Percentiles rank a stretch among this genome's conserved stretches.
These are phyloP conservation scores for Colletotrichum sp. DNA, from an alignment of 2,329 filamentous ascomycete genomes.

Conservation along the genomic window DNA sequence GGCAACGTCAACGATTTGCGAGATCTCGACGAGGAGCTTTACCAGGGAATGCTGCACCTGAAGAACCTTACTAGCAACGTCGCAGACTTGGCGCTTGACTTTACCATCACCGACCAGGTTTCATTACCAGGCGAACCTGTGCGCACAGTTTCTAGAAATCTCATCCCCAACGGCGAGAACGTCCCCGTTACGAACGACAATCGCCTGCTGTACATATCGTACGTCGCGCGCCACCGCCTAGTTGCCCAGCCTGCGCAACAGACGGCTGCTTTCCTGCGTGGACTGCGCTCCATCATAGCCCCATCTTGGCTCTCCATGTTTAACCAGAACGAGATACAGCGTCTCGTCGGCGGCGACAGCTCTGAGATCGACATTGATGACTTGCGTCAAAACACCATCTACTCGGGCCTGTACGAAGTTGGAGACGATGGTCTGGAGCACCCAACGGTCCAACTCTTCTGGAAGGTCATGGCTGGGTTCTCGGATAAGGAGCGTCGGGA, in stretches of 20 bases:
- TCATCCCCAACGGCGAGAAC: slow-evolving; percentile 79
- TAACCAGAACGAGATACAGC: slow-evolving; percentile 94
- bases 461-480: slow-evolving; percentile 83
- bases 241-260: slow-evolving; percentile 81
- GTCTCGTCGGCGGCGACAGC: slow-evolving; percentile 86
- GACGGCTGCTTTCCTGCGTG: slow-evolving; percentile 85
- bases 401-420: slow-evolving; percentile 86
- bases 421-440: slow-evolving; percentile 91
- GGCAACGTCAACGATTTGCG: slow-evolving; percentile 94
- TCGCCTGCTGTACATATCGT: slow-evolving; percentile 90
- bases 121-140: slow-evolving; percentile 50
- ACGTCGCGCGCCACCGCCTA: slow-evolving; percentile 86
- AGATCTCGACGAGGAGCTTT: slow-evolving; percentile 89
- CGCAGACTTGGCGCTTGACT: slow-evolving; percentile 81
- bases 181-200: slow-evolving; percentile 89
- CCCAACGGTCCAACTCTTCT: slow-evolving; percentile 85
- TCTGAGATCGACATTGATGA: slow-evolving; percentile 88
- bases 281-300: slow-evolving; percentile 86
- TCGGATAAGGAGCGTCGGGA: slow-evolving; percentile 79
- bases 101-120: slow-evolving; percentile 81
- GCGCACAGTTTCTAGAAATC: slow-evolving; percentile 73
- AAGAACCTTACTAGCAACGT: slow-evolving; percentile 89
- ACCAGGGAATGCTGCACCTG: slow-evolving; percentile 81
- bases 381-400: slow-evolving; percentile 81
- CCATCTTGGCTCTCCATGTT: slow-evolving; percentile 98